Evolutionary conservation across 345 rosid genomes (phyloP), one percentile per base, ranked within the genome.

Genomic region (Eucalyptus tenuipes): DNA sequence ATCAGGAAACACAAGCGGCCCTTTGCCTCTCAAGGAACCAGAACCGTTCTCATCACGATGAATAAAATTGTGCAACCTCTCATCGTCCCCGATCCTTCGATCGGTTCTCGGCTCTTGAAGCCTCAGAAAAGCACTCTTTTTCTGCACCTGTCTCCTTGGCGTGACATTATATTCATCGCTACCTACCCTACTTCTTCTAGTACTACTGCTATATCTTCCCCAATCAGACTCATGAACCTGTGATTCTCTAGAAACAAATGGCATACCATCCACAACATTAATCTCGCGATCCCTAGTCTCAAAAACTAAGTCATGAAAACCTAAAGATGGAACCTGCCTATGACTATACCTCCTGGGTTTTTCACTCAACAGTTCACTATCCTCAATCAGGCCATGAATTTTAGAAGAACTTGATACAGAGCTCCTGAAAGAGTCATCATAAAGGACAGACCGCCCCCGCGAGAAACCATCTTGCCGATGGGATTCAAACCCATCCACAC

Each of bases 111-210:
- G 93, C 89, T 88, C 86, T 91, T 95, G 98, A 92, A 97, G 94
- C 95, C 99, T 95, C 88, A 94, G 93, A 82, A 97, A 90, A 90
- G 94, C 99, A 93, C 99, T 98, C 94, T 92, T 98, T 92, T 97
- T 98, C 90, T 92, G 97, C 33, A 90, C 55, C 90, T 91, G 96
- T 93, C 94, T 96, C 93, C 92, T 89, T 1, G 97, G 96, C 20
- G 93, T 92, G 61, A 91, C 88, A 89, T 89, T 90, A 75, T 66
- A 91, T 44, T 95, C 98, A 61, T 89, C 91, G 88, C 91, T 92
- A 86, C 86, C 88, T 88, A 93, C 99, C 91, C 93, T 88, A 86
- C 93, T 92, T 75, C 95, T 95, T 80, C 92, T 93, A 88, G 89
- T 91, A 90, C 40, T 92, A 88, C 91, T 91, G 91, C 44, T 86